phyloP scores from a whole-genome alignment of 495 filamentous ascomycete species.

The Thermothielavioides terrestris region DNA sequence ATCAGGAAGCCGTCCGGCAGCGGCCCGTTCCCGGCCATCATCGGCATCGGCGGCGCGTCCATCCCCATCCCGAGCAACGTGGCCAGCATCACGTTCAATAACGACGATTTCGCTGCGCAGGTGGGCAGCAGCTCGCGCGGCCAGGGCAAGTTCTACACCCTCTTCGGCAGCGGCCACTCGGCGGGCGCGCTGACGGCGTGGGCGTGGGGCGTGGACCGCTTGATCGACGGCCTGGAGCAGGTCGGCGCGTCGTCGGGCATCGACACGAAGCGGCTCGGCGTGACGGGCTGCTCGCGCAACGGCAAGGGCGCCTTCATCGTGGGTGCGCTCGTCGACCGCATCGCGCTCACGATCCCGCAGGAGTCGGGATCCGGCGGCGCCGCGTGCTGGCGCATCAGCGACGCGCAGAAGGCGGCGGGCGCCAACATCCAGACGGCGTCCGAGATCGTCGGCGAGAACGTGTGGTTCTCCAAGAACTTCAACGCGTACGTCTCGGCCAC shows the following conservation, averaged over 20 bases:
- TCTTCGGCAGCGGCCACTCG: slow-evolving; percentile 40
- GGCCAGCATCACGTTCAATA: slow-evolving; percentile 42
- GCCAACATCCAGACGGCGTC: slow-evolving; percentile 47
- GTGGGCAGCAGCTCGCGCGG: slow-evolving; percentile 31
- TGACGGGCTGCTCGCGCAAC: slow-evolving; percentile 48
- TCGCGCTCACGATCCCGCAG: slow-evolving; percentile 47
- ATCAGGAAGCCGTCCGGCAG: slow-evolving; percentile 37
- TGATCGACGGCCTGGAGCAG: slow-evolving; percentile 46
- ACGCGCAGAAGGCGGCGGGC: slow-evolving; percentile 36
- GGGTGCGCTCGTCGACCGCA: slow-evolving; percentile 43
- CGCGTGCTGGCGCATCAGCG: slow-evolving; percentile 47
- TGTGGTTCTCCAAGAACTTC: slow-evolving; percentile 43
- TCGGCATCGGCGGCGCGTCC: slow-evolving; percentile 40
- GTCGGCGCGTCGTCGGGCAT: slow-evolving; percentile 36
- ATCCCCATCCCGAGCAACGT: slow-evolving; percentile 41
- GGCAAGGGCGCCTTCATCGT: slow-evolving; percentile 47
- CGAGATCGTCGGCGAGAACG: slow-evolving; percentile 45
- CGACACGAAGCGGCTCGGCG: slow-evolving; percentile 41
- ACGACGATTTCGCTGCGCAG: slow-evolving; percentile 42
- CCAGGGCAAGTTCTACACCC: slow-evolving; percentile 43
- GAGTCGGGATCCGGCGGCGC: slow-evolving; percentile 46
- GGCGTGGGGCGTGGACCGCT: slow-evolving; percentile 47
- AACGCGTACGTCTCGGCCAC: slow-evolving; percentile 30
- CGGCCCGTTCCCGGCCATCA: slow-evolving; percentile 42
- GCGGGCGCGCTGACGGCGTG: slow-evolving; percentile 46